Base-by-base conservation (phyloP, 2,329 filamentous ascomycete genomes). In the Neonectria sp. region DNA sequence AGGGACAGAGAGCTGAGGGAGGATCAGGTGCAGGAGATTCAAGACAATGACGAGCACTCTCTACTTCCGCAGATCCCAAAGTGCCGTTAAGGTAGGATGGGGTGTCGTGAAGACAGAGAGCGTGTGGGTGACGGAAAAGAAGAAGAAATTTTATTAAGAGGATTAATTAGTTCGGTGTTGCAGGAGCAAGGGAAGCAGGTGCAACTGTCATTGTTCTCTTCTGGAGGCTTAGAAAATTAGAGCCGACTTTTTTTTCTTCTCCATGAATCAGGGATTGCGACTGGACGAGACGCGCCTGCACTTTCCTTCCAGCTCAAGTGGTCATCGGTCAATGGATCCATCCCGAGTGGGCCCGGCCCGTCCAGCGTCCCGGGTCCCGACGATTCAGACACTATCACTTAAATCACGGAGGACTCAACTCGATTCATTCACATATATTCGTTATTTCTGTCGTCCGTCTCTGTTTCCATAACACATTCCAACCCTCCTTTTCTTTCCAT, bases 211-310 rank as follows among this genome's bases (percentile, higher is more conserved):
- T 46, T 43, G 63, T 43, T 56, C 56, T 6, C 56, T 59, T 59
- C 37, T 40, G 55, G 61, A 48, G 49, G 61, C 55, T 40, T 46
- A 31, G 62, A 65, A 57, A 55, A 57, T 35, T 61, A 56, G 46
- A 48, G 43, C 49, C 57, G 48, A 65, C 57, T 60, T 65, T 65
- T 65, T 60, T 61, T 65, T 51, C 55, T 29, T 52, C n/a, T 27
- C 52, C 40, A 46, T 55, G 61, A 45, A 27, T 31, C 40, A 37
- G 21, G 57, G 63, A 57, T 60, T 60, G 63, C 49, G 31, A 53
- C 49, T 53, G 49, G 49, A 53, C 49, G 49, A 51, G 56, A 55
- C 27, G 55, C 49, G 49, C 31, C 31, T 33, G 31, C 31, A 33
- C 31, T 33, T 33, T 40, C 37, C 37, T n/a, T 40, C 40, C 40